These are phyloP conservation scores for Teratosphaeria gauchensis DNA, from an alignment of 2,329 filamentous ascomycete species.

Conservation along the genomic window DNA sequence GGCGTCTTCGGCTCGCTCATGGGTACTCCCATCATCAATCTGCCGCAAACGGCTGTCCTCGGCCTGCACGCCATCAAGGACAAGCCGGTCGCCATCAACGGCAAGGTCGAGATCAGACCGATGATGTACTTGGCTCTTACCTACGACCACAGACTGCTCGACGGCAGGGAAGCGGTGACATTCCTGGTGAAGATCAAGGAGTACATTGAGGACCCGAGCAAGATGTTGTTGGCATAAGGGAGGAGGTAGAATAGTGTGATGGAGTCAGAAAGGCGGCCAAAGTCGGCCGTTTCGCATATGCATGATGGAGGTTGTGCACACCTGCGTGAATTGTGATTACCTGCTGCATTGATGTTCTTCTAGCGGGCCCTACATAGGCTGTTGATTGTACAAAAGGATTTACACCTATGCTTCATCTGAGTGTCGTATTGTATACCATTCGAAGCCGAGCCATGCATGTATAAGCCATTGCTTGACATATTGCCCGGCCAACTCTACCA, in stretches of 20 bases:
- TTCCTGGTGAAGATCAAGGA: slow-evolving; percentile 93
- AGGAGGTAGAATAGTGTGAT: background rate
- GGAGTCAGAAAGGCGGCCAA: background rate
- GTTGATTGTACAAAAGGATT: background rate
- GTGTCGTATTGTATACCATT: background rate
- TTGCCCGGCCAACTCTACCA: background rate
- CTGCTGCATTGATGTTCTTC: background rate
- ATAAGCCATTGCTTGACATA: background rate
- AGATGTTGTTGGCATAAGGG: slow-evolving; percentile 59
- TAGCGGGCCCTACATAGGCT: background rate
- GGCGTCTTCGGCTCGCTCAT: slow-evolving; percentile 95
- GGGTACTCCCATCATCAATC: slow-evolving; percentile 97
- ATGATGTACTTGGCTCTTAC: slow-evolving; percentile 99
- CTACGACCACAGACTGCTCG: slow-evolving; percentile 91
- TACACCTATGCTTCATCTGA: background rate
- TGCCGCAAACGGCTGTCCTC: slow-evolving; percentile 82
- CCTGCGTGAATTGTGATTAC: background rate
- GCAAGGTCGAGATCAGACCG: slow-evolving; percentile 88
- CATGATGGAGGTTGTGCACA: background rate
- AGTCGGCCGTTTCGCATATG: background rate
- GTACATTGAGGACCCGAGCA: slow-evolving; percentile 87
- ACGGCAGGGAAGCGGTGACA: slow-evolving; percentile 89
- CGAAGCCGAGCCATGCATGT: background rate
- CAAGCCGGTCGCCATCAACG: slow-evolving; percentile 76
- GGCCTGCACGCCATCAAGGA: slow-evolving; percentile 97